Conservation (phyloP, 139 green algal genomes). For the Chlorella vulgaris region DNA sequence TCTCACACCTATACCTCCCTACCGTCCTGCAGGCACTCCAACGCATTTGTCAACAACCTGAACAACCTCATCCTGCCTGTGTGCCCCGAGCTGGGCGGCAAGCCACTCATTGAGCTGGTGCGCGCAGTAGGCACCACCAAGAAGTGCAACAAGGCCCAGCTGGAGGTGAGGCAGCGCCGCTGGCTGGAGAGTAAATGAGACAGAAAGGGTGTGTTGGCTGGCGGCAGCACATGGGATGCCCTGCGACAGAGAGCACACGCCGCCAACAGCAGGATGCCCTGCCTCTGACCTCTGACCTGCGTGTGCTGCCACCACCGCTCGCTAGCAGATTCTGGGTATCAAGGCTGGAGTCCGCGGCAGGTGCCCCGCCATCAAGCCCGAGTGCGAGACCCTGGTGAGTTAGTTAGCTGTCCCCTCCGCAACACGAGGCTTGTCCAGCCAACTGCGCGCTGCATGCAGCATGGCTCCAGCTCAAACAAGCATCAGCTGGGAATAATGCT, state of each 20-base stretch:
- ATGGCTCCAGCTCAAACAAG: not conserved
- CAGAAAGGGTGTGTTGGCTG: too few relatives aligned
- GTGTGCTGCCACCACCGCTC: too few relatives aligned
- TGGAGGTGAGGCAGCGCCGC: not conserved
- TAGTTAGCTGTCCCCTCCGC: not conserved
- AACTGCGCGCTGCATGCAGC: not conserved
- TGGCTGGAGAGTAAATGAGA: too few relatives aligned
- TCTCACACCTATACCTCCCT: too few relatives aligned
- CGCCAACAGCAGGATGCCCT: too few relatives aligned
- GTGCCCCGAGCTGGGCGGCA: not conserved
- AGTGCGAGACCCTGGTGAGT: conserved; percentile 13
- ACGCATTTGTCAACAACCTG: conserved; percentile 16
- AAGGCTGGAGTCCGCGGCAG: not conserved
- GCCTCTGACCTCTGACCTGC: too few relatives aligned
- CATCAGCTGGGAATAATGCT: not conserved
- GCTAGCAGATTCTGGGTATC: not conserved
- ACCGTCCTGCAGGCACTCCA: conserved; percentile 13
- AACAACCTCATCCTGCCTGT: not conserved
- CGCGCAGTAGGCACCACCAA: not conserved
- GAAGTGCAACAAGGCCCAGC: not conserved
- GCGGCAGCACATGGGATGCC: not conserved
- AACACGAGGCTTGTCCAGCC: too few relatives aligned
- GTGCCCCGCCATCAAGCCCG: not conserved
- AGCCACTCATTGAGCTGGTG: not conserved
- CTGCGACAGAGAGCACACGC: too few relatives aligned